Conservation (phyloP, 352 stramenopile genomes). For the Globisporangium barbulae region DNA sequence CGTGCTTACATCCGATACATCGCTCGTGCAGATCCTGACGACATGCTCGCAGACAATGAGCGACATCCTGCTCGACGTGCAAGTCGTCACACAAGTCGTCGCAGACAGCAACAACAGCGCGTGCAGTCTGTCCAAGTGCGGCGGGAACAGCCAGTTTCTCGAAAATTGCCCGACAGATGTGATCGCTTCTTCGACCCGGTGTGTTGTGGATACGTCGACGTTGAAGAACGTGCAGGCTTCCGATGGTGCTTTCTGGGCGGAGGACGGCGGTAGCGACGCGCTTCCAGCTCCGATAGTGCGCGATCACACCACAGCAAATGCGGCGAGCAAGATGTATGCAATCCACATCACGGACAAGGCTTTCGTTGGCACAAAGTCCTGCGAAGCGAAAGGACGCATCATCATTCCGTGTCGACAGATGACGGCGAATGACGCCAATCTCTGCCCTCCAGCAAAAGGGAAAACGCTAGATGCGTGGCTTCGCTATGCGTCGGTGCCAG, state of each 20-base stretch:
- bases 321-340: constrained; percentile 39
- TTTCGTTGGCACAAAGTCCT: constrained; percentile 51
- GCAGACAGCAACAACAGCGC: constrained; percentile 10
- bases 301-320: constrained; percentile 31
- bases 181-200: constrained; percentile 37
- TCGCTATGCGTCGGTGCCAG: constrained; percentile 29
- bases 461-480: constrained; percentile 62
- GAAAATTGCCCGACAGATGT: constrained; percentile 28
- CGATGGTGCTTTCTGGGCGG: constrained; percentile 50
- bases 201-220: constrained; percentile 36
- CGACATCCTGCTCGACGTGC: constrained; percentile 48
- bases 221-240: constrained; percentile 25
- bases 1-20: constrained; percentile 35
- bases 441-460: constrained; percentile 34
- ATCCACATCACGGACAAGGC: constrained; percentile 44
- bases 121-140: constrained; percentile 34
- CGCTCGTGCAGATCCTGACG: constrained; percentile 60
- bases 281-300: constrained; percentile 50
- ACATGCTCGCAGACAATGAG: constrained; percentile 52
- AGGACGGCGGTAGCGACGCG: constrained; percentile 51
- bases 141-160: constrained; percentile 51
- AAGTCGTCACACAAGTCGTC: constrained; percentile 30
- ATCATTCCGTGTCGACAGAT: constrained; percentile 65
- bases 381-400: constrained; percentile 45
- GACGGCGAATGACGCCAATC: constrained; percentile 37